phyloP scores from a whole-genome alignment of 345 rosid genomes.

The Raphanus sativus region DNA sequence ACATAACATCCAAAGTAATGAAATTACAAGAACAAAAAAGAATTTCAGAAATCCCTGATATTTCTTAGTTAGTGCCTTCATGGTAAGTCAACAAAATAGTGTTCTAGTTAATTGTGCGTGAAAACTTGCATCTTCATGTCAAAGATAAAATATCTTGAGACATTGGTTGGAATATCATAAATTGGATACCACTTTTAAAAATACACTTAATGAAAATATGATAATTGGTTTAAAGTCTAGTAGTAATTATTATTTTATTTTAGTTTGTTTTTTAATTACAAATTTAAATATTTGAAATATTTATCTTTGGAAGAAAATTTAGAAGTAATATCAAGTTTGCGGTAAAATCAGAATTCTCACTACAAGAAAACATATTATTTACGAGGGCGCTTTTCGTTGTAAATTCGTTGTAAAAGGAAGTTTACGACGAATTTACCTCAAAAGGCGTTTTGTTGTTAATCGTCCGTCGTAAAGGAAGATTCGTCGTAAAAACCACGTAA shows the following conservation, averaged over 20 bases:
- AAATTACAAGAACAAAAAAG: background rate
- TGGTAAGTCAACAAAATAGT: background rate
- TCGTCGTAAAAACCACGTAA: too few species aligned
- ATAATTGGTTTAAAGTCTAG: too few species aligned
- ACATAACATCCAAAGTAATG: background rate
- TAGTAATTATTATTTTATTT: too few species aligned
- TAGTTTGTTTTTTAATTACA: background rate
- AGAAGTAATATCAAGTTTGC: too few species aligned
- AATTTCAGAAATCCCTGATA: background rate
- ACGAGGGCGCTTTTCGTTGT: too few species aligned
- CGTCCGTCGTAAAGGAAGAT: too few species aligned
- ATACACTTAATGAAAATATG: background rate
- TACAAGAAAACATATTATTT: too few species aligned
- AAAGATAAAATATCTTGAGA: background rate
- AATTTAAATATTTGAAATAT: too few species aligned
- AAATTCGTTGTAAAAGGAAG: too few species aligned
- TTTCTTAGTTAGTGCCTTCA: background rate
- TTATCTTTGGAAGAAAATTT: too few species aligned
- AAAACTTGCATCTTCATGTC: background rate
- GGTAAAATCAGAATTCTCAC: background rate
- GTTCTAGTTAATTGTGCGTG: background rate
- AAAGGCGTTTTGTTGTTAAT: too few species aligned
- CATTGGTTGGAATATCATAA: background rate
- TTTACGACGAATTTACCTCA: too few species aligned
- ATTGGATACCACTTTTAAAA: background rate